Conservation (phyloP, 2,329 filamentous ascomycete genomes). For the Tolypocladium ovalisporum region DNA sequence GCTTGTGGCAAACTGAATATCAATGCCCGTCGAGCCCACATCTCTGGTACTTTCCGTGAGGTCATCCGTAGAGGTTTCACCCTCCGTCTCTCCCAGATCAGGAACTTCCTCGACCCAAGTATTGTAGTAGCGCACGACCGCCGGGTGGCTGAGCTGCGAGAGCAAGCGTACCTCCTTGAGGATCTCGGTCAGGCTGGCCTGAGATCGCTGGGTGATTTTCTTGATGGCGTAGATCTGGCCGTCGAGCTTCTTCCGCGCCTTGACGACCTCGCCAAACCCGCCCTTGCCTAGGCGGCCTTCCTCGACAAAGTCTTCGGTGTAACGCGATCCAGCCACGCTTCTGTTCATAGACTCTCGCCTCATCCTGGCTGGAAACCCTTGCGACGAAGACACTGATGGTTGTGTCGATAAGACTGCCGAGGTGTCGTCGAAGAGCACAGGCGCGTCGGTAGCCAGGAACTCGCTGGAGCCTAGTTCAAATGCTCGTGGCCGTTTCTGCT, state of each 20-base stretch:
- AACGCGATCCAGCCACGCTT: slow-evolving; percentile 53
- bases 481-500: slow-evolving; percentile 73
- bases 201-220: slow-evolving; percentile 78
- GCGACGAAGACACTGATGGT: slow-evolving; percentile 31
- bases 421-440: slow-evolving; percentile 39
- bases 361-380: slow-evolving; percentile 33
- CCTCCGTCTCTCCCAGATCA: slow-evolving; percentile 43
- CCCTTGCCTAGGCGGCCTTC: slow-evolving; percentile 83
- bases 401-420: slow-evolving; percentile 26
- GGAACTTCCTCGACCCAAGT: slow-evolving; percentile 78
- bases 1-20: slow-evolving; percentile 56
- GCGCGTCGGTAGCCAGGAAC: slow-evolving; percentile 55
- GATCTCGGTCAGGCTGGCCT: slow-evolving; percentile 69
- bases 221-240: slow-evolving; percentile 93
- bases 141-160: slow-evolving; percentile 84
- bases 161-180: slow-evolving; percentile 78
- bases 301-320: slow-evolving; percentile 82
- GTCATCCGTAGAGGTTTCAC: slow-evolving; percentile 43
- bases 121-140: slow-evolving; percentile 81
- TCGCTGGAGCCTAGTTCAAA: slow-evolving; percentile 60
- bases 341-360: slow-evolving; percentile 53
- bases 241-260: slow-evolving; percentile 88
- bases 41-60: slow-evolving; percentile 24
- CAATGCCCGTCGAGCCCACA: slow-evolving; percentile 28
- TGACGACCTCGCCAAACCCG: slow-evolving; percentile 92